Evolutionary conservation across 495 filamentous ascomycete species (phyloP), one percentile per base, ranked within the genome.

Genomic region (Penicillium diatomitis): DNA sequence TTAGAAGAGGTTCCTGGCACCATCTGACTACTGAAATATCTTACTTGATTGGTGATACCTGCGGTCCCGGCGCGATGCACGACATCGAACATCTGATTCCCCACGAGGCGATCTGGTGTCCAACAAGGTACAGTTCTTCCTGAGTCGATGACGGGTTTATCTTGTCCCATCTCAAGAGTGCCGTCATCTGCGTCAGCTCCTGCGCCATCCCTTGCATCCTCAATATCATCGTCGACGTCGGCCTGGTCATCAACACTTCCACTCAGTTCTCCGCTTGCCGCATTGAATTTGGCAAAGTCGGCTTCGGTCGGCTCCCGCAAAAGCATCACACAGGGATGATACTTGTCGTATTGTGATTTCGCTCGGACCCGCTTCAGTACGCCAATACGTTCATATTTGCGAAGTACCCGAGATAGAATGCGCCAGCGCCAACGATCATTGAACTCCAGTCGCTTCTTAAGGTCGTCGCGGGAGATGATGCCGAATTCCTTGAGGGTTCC

Each of bases 291-390:
- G 12, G 78, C 70, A 62, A 80, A 71, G 54, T 94, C 88, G 8
- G 77, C 74, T 9, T 76, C 64, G 4, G 75, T 79, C 9, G 86
- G 86, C n/a, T 87, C 84, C 12, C 87, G 78, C 20, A 90, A 50
- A 34, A 87, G 84, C 63, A 84, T 83, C 33, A 94, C 70, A 51
- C 87, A 90, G 10, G 72, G 65, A 47, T 75, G 69, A 27, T 69
- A 65, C 36, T 56, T 57, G 5, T 69, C 52, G 49, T 72, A 70
- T 42, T 75, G 69, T 3, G 74, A 71, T 27, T 72, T 69, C 1
- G 86, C 89, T 46, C 72, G 78, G 11, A 89, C 83, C 36, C 85
- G 81, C 47, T 78, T 78, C 32, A 90, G 54, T 32, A 82, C 78
- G 1, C 87, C 89, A 36, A 84, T 73, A 39, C 77, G 72, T 47